These are phyloP conservation scores for Cryptococcus deneoformans DNA, from an alignment of 1,284 basidiomycete species.

Conservation along the genomic window DNA sequence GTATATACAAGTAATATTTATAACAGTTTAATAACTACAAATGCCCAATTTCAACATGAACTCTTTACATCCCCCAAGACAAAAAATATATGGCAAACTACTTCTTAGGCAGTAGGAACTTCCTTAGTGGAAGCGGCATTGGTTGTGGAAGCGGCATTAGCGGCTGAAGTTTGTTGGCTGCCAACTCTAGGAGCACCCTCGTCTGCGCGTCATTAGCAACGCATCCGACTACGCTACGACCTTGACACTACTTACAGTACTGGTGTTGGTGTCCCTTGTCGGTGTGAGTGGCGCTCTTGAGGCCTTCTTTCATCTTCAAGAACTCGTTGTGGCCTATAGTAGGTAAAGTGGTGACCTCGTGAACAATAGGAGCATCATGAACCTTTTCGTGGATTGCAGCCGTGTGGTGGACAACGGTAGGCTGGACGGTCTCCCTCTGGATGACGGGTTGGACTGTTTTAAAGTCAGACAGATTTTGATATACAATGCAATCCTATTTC, in stretches of 20 bases:
- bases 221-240: not conserved
- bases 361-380: constrained; percentile 44
- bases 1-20: no score
- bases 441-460: constrained; percentile 47
- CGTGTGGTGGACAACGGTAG: constrained; percentile 47
- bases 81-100: not conserved
- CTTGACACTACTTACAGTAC: constrained; percentile 22
- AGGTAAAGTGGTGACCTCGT: constrained; percentile 40
- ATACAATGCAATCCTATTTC: not conserved
- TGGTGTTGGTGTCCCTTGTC: constrained; percentile 42
- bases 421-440: constrained; percentile 46
- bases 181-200: constrained; percentile 39
- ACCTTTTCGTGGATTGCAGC: constrained; percentile 44
- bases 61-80: no score
- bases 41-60: no score
- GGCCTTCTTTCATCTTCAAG: constrained; percentile 33
- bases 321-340: constrained; percentile 43
- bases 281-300: constrained; percentile 22
- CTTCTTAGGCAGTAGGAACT: not conserved
- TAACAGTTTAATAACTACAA: no score
- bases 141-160: not conserved
- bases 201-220: constrained; percentile 9
- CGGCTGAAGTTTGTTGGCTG: not conserved
- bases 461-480: not conserved
- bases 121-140: not conserved